Base-by-base conservation (phyloP, 169 alveolate genomes). In the Eimeria acervulina region DNA sequence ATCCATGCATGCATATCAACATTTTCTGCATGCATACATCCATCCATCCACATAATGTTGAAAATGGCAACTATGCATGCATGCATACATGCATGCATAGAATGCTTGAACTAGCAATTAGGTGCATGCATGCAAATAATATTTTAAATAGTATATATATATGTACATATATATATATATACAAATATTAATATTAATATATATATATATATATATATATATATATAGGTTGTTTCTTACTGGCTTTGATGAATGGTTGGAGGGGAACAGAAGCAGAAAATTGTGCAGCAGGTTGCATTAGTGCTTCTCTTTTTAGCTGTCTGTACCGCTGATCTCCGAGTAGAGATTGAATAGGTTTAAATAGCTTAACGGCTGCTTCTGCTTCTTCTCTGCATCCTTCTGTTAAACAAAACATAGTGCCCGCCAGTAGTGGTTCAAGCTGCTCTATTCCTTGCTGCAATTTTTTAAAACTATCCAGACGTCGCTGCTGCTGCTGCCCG, bases 401-500 rank as follows among this genome's bases (percentile, higher is more conserved):
- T 5, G 87, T 33, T 6, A 76, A n/a, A 38, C 87, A 76, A 6
- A 23, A 13, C 52, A 10, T 3, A 36, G 7, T 7, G 8, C 38
- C 26, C 6, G 21, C 6, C 1, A 38, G 33, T 33, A 42, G 47
- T 19, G 10, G 7, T 15, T 76, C 61, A 2, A 76, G 33, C 6
- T 76, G 52, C 19, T 19, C 33, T 6, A 76, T 31, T 1, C 31
- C 28, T 31, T 76, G 31, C 21, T 33, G 5, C 12, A 68, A 2
- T 13, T 2, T 4, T 4, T 15, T 6, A 2, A 68, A 2, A n/a
- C 42, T 68, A 10, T 5, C 12, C 7, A 76, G 61, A 13, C 44
- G 87, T n/a, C 59, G 4, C 15, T 38, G 87, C 55, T 76, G 87
- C 55, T 76, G 87, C 55, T 12, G 26, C 47, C 87, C 87, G 28